Percentiles rank a stretch among this genome's conserved stretches.
These are phyloP conservation scores for Dillenia turbinata DNA, from an alignment of 164 flowering plant genomes.

Conservation along the genomic window DNA sequence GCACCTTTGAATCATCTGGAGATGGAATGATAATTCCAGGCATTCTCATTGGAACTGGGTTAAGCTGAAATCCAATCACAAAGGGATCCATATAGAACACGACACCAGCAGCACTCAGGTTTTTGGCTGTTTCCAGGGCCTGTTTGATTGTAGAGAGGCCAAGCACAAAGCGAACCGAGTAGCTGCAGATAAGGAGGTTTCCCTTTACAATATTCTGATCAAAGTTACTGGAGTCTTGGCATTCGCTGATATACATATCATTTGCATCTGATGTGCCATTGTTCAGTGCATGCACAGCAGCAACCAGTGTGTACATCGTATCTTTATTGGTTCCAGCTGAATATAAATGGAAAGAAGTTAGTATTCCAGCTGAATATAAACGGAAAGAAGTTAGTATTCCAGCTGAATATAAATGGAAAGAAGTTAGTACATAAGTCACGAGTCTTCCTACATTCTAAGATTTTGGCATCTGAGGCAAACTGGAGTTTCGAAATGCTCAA, in stretches of 20 bases:
- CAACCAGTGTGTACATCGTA: conserved; percentile 56
- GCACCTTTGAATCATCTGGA: conserved; percentile 86
- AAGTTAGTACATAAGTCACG: no score
- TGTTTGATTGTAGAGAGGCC: conserved; percentile 85
- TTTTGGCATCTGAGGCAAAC: no score
- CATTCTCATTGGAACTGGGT: conserved; percentile 79
- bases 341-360: background rate
- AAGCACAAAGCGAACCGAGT: conserved; percentile 88
- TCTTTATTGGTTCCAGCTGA: conserved; percentile 71
- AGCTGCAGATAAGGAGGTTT: conserved; percentile 89
- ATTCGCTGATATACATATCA: conserved; percentile 80
- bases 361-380: conserved; percentile 60
- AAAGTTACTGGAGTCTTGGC: conserved; percentile 76
- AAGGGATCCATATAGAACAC: conserved; percentile 95
- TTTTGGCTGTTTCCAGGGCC: conserved; percentile 71
- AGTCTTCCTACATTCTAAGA: no score
- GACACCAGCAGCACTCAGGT: conserved; percentile 85
- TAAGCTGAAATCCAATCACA: conserved; percentile 87
- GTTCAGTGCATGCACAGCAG: conserved; percentile 71
- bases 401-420: conserved; percentile 38
- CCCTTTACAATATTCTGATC: conserved; percentile 56
- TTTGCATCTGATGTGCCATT: conserved; percentile 41
- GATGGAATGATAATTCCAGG: conserved; percentile 88
- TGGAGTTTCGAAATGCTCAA: no score
- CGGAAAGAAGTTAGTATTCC: conserved; percentile 49